Percentiles rank a stretch among this genome's conserved stretches.
Evolutionary conservation across 768 basidiomycete species (phyloP).

Genomic region (Boletellus sp.): DNA sequence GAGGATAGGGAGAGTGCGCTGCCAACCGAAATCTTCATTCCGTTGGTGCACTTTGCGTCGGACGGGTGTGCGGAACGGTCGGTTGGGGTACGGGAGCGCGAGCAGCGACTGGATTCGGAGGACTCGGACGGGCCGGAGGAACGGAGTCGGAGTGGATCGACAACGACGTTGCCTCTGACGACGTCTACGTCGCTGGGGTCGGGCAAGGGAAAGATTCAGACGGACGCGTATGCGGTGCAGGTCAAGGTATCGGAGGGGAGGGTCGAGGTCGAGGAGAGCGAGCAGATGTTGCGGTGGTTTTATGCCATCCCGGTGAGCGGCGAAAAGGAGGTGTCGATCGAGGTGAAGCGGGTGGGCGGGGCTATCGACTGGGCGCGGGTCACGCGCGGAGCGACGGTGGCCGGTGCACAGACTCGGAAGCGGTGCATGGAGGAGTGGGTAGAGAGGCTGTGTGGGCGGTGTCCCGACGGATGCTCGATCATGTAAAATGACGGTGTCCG

Average conservation of each 20-base stretch:
- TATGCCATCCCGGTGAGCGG: slow-evolving; percentile 35
- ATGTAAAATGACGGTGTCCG: slow-evolving; percentile 14
- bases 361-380: slow-evolving; percentile 29
- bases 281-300: slow-evolving; percentile 51
- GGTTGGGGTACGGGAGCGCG: neutral
- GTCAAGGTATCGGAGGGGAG: slow-evolving; percentile 46
- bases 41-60: slow-evolving; percentile 83
- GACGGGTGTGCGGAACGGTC: slow-evolving; percentile 29
- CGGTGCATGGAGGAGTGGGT: slow-evolving; percentile 4
- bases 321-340: slow-evolving; percentile 35
- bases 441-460: slow-evolving; percentile 7
- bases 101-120: neutral
- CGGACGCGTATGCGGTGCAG: slow-evolving; percentile 35
- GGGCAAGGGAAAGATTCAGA: slow-evolving; percentile 8
- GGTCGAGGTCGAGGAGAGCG: slow-evolving; percentile 44
- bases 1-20: slow-evolving; percentile 30
- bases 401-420: neutral
- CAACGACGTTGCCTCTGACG: slow-evolving; percentile 10
- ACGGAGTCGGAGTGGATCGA: slow-evolving; percentile 11
- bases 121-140: neutral
- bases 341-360: slow-evolving; percentile 41
- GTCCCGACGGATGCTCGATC: slow-evolving; percentile 19
- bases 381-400: neutral
- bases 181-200: neutral
- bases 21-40: slow-evolving; percentile 89